Evolutionary conservation across 2,329 filamentous ascomycete genomes (phyloP).

Genomic region (Magnaporthiopsis rhizophila): DNA sequence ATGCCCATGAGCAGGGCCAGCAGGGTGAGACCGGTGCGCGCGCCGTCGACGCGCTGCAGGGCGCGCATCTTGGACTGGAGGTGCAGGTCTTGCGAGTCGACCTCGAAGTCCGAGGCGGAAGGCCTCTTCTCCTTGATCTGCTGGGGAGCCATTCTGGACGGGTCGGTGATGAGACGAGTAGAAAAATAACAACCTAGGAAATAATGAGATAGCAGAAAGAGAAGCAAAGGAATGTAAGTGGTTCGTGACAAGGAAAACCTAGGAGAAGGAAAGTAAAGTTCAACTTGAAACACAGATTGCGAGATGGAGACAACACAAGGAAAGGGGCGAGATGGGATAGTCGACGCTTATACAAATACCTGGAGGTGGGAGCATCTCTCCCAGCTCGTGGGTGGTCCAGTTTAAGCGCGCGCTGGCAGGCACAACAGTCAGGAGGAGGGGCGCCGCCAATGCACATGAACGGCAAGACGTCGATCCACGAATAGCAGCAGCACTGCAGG

Average conservation of each 20-base stretch:
- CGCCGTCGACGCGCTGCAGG: constrained; percentile 33
- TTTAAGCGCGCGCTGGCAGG: neutral
- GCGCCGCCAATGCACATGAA: neutral
- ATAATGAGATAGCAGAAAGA: constrained; percentile 6
- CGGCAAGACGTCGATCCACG: too few relatives aligned
- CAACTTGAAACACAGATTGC: constrained; percentile 2
- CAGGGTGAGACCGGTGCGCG: constrained; percentile 37
- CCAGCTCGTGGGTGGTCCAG: too few relatives aligned
- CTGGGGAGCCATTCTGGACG: constrained; percentile 7
- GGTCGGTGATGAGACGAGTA: neutral
- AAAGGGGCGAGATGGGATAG: neutral
- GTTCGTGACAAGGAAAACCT: neutral
- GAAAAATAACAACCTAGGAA: too few relatives aligned
- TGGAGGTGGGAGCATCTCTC: too few relatives aligned
- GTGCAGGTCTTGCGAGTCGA: constrained; percentile 31
- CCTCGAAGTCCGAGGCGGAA: constrained; percentile 41
- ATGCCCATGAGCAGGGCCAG: constrained; percentile 44
- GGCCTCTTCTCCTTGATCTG: constrained; percentile 10
- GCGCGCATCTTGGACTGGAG: constrained; percentile 29
- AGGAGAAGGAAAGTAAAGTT: neutral
- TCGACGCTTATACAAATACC: neutral
- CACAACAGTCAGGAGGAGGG: neutral
- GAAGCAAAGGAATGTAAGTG: neutral
- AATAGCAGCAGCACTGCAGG: neutral
- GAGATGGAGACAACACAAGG: neutral